Base-by-base conservation (phyloP, 352 stramenopile genomes). In the Sclerospora graminicola region DNA sequence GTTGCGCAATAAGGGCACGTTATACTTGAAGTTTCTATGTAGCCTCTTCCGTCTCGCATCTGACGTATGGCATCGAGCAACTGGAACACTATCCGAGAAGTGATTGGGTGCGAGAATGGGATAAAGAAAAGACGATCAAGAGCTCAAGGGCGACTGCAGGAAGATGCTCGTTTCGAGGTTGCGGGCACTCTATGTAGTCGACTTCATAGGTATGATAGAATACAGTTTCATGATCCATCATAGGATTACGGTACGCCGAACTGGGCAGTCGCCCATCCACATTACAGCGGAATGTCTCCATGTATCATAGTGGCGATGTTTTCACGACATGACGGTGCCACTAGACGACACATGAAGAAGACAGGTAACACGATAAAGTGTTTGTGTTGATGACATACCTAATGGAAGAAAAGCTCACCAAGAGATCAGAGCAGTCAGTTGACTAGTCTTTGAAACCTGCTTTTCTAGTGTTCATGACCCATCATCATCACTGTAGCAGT, bases 31-130 rank as follows among this genome's bases (percentile, higher is more conserved):
- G 2, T 30, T 46, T 51, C 24, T 56, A 48, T 36, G 29, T 20
- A 15, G 47, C 30, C 53, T 61, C 53, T 61, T 61, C 53, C 47
- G 47, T 57, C 20, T 37, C 26, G 21, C 36, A 58, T 42, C 48
- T 57, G 35, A 14, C 34, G 16, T 31, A 29, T 7, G 13, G 23
- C 44, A 53, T 49, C 11, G 31, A 36, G 51, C 51, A 59, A 59
- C 51, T 31, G 38, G 44, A 53, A 53, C 50, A 52, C 45, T 59
- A 6, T 26, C 31, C 27, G 20, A 28, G n/a, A 21, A 36, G 13
- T 53, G 53, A 61, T 61, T 61, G 47, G 53, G 24, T 38, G 20
- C 4, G 27, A 9, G 0, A 8, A 15, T 1, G 1, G 29, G 23
- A 26, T 18, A 56, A 40, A 55, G 40, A 45, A 45, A 29, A 41